phyloP scores from a whole-genome alignment of 2,329 filamentous ascomycete genomes.

The Ceratocystis alfenasii region DNA sequence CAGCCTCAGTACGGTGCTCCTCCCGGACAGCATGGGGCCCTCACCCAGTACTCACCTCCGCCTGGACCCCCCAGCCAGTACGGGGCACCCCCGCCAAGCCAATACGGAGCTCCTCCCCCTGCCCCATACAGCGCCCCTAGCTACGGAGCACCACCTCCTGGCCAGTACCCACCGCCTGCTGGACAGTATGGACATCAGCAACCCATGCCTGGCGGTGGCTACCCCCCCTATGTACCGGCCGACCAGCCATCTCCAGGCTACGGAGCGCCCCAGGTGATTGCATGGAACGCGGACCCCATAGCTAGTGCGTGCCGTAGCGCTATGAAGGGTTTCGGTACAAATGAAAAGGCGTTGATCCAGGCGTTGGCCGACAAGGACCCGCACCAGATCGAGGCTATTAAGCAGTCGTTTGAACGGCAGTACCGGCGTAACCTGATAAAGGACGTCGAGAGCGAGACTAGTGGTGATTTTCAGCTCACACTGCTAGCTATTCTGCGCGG shows the following conservation, averaged over 20 bases:
- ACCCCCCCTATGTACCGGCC: constrained; percentile 31
- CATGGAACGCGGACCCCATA: constrained; percentile 55
- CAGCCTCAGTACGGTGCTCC: constrained; percentile 21
- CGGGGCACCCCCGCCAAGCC: constrained; percentile 14
- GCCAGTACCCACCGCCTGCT: constrained; percentile 27
- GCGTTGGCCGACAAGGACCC: constrained; percentile 63
- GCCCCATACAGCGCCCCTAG: constrained; percentile 25
- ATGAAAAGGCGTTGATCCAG: constrained; percentile 65
- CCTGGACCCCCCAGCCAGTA: constrained; percentile 23
- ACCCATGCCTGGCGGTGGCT: constrained; percentile 20
- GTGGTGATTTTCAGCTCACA: constrained; percentile 60
- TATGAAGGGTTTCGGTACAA: constrained; percentile 89
- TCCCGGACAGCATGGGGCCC: constrained; percentile 10
- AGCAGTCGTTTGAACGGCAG: constrained; percentile 51
- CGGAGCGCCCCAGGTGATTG: constrained; percentile 54
- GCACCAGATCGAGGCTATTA: constrained; percentile 59
- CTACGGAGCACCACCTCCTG: constrained; percentile 31
- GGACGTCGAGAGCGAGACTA: constrained; percentile 68
- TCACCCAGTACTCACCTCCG: constrained; percentile 12
- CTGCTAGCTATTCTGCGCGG: constrained; percentile 66
- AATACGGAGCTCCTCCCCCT: constrained; percentile 23
- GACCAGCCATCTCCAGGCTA: constrained; percentile 57
- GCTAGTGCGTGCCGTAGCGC: constrained; percentile 62
- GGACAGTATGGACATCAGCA: constrained; percentile 27
- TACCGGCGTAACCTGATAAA: constrained; percentile 57